These are phyloP conservation scores for Trichophyton schoenleinii DNA, from an alignment of 2,329 filamentous ascomycete genomes.

Conservation along the genomic window DNA sequence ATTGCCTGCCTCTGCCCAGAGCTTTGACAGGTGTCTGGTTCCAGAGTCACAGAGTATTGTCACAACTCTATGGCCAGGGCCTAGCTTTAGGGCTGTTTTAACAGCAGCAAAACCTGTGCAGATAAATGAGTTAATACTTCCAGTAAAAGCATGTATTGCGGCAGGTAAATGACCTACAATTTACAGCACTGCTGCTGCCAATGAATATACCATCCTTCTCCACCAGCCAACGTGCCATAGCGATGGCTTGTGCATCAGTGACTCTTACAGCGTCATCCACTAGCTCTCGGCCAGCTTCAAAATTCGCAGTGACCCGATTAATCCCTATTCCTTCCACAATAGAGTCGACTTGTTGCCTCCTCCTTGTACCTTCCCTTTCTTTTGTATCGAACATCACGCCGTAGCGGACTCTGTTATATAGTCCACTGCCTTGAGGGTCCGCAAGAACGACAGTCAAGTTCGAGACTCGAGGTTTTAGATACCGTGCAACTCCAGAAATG, in stretches of 20 bases:
- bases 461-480: slow-evolving; percentile 61
- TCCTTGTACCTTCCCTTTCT: slow-evolving; percentile 79
- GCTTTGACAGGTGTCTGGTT: slow-evolving; percentile 40
- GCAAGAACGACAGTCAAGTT: slow-evolving; percentile 64
- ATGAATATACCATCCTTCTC: slow-evolving; percentile 92
- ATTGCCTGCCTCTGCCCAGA: slow-evolving; percentile 38
- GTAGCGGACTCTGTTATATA: slow-evolving; percentile 83
- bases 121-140: slow-evolving; percentile 5
- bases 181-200: slow-evolving; percentile 92
- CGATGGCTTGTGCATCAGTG: slow-evolving; percentile 73
- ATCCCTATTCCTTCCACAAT: slow-evolving; percentile 94
- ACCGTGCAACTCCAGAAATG: slow-evolving; percentile 72
- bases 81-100: slow-evolving; percentile 34
- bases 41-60: slow-evolving; percentile 41
- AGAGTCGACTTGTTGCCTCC: slow-evolving; percentile 83
- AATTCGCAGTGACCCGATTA: slow-evolving; percentile 87
- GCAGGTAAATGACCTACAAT: slow-evolving; percentile 48
- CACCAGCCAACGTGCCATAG: slow-evolving; percentile 93
- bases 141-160: neutral
- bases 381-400: slow-evolving; percentile 91
- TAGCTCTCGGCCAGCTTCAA: slow-evolving; percentile 72
- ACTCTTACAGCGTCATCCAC: slow-evolving; percentile 86
- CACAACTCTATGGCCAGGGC: slow-evolving; percentile 37
- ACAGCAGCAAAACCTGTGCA: slow-evolving; percentile 36
- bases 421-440: slow-evolving; percentile 83